These are phyloP conservation scores for Penicillium samsonianum DNA, from an alignment of 495 filamentous ascomycete genomes.

Conservation along the genomic window DNA sequence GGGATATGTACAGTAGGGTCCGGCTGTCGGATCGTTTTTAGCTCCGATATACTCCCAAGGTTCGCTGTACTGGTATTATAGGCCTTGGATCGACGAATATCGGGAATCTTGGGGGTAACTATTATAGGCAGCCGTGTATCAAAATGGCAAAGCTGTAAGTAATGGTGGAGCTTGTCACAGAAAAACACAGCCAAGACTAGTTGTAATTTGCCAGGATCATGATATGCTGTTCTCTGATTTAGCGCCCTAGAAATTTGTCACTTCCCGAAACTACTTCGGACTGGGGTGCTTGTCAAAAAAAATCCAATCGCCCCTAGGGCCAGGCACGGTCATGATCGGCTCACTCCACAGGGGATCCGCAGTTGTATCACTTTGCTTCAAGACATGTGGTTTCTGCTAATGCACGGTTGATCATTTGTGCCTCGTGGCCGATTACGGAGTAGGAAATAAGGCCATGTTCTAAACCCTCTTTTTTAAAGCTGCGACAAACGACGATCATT, in stretches of 20 bases:
- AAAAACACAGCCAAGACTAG: background rate
- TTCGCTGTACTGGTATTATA: background rate
- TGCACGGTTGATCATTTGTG: background rate
- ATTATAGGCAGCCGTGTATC: conserved; percentile 3
- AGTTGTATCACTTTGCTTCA: background rate
- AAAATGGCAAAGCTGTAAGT: background rate
- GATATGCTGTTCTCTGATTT: background rate
- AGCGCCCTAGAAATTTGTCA: conserved; percentile 5
- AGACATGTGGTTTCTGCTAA: conserved; percentile 2
- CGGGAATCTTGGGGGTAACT: background rate
- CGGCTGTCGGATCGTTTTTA: conserved; percentile 2
- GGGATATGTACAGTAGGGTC: background rate
- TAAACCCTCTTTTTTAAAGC: background rate
- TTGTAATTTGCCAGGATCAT: conserved; percentile 6
- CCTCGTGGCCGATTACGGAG: background rate
- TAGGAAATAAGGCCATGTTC: background rate
- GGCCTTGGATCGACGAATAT: background rate
- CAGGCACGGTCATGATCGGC: conserved; percentile 8
- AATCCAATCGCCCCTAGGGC: conserved; percentile 3
- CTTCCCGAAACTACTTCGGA: background rate
- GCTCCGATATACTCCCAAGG: background rate
- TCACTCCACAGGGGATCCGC: conserved; percentile 7
- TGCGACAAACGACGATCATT: background rate
- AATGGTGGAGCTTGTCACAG: conserved; percentile 6
- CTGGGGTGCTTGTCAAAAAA: conserved; percentile 8